Base-by-base conservation (phyloP, 805 yeast genomes). In the Cyberlindnera maritima region DNA sequence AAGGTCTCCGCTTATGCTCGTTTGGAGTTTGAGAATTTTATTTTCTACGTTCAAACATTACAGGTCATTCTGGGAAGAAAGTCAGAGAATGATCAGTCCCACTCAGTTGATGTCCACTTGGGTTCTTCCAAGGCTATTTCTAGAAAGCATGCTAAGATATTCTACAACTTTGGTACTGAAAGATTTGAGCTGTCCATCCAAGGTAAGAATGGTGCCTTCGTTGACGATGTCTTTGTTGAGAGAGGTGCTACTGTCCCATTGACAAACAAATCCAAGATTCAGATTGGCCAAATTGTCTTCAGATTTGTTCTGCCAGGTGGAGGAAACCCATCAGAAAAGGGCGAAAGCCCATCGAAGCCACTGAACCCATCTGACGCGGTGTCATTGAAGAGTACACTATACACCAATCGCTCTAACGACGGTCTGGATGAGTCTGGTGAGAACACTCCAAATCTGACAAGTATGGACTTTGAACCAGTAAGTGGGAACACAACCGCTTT, bases 121-220 rank as follows among this genome's bases (percentile, higher is more conserved):
- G 96, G 97, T 10, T 81, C 88, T 13, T 87, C 91, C 36, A 94
- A 94, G 69, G 96, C 97, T 10, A 89, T 94, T 15, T 89, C 97
- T 6, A 72, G 99, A 61, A 75, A 89, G 49, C 99, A 94, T 66
- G 99, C 98, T 4, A 91, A 88, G 66, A 92, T 94, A 14, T 92
- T 91, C 64, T 94, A 92, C 70, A 94, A 94, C 63, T 94, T 94
- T 67, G 98, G 97, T 3, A 90, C 95, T 3, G 98, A 92, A 63
- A 70, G 96, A 54, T 94, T 94, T 61, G 99, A 94, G 66, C 70
- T 94, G 38, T 83, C 95, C 9, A 90, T 94, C 2, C 73, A 91
- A 56, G 99, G 99, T 17, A 77, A 96, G 57, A 94, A 94, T 64
- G 99, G 99, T 33, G 97, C 97, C 2, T 94, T 94, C 72, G 96